These are phyloP conservation scores for Monotropa hypopitys DNA, from an alignment of 179 eudicot genomes.

Conservation along the genomic window DNA sequence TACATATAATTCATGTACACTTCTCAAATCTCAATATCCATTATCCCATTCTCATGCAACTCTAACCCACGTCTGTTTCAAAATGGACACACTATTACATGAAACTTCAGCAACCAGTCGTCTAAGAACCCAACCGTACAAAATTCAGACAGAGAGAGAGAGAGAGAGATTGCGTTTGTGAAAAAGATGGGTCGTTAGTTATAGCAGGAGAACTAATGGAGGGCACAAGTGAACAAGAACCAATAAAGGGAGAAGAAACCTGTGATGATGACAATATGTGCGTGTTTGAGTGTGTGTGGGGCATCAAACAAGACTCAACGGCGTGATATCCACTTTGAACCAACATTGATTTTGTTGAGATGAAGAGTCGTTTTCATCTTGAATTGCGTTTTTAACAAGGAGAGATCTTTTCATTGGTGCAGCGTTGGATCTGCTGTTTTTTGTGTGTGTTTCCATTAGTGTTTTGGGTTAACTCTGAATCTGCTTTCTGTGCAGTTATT, in stretches of 20 bases:
- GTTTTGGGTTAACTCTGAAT: not conserved
- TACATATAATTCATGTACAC: not conserved
- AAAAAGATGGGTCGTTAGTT: conserved; percentile 11
- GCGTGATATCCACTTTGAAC: conserved; percentile 21
- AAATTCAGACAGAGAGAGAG: not conserved
- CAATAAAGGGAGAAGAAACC: not conserved
- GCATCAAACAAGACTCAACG: conserved; percentile 11
- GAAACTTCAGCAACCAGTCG: conserved; percentile 9
- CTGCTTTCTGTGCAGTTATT: not conserved
- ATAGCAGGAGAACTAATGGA: conserved; percentile 5
- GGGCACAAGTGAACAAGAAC: not conserved
- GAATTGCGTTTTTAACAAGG: conserved; percentile 18
- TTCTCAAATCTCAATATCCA: not conserved
- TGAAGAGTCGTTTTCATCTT: conserved; percentile 40
- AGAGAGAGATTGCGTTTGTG: not conserved
- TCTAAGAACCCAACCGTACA: conserved; percentile 4
- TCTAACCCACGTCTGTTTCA: conserved; percentile 18
- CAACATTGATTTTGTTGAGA: conserved; percentile 19
- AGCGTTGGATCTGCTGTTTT: conserved; percentile 1
- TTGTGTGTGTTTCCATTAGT: not conserved
- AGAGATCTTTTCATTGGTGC: conserved; percentile 13
- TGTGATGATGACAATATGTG: not conserved
- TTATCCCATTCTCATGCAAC: conserved; percentile 17
- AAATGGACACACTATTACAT: conserved; percentile 8
- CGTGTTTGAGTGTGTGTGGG: not conserved